These are phyloP conservation scores for Penicillium sp. DNA, from an alignment of 2,329 filamentous ascomycete genomes.

Conservation along the genomic window DNA sequence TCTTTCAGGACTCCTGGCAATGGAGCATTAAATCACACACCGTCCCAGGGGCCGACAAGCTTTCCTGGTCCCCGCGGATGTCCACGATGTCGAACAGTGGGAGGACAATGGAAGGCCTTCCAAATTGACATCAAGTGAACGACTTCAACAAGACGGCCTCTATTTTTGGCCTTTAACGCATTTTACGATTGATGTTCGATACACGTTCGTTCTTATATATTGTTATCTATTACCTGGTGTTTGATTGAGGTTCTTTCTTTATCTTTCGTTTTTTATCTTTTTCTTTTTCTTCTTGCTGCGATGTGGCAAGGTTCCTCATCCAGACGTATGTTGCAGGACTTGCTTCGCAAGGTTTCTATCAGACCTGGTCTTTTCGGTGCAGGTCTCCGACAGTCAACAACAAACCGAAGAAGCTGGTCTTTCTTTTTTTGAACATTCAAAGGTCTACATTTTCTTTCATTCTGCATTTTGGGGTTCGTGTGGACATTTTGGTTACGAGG, in stretches of 20 bases:
- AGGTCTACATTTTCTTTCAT: slow-evolving; percentile 10
- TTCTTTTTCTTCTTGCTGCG: neutral
- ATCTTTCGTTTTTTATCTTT: neutral
- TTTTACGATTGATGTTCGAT: slow-evolving; percentile 33
- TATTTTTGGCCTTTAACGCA: slow-evolving; percentile 26
- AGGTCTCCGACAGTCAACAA: slow-evolving; percentile 23
- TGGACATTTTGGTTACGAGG: slow-evolving; percentile 13
- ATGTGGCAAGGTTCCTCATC: slow-evolving; percentile 10
- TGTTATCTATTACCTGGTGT: slow-evolving; percentile 5
- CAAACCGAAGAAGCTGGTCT: slow-evolving; percentile 29
- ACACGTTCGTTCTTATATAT: slow-evolving; percentile 18
- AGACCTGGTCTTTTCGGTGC: slow-evolving; percentile 13
- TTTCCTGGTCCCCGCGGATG: slow-evolving; percentile 44
- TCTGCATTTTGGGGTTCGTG: slow-evolving; percentile 7
- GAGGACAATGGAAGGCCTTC: slow-evolving; percentile 50
- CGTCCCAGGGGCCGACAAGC: slow-evolving; percentile 34
- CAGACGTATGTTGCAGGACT: slow-evolving; percentile 16
- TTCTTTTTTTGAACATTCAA: slow-evolving; percentile 16
- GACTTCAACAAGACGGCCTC: slow-evolving; percentile 5
- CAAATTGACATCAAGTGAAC: slow-evolving; percentile 48
- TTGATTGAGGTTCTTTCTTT: neutral
- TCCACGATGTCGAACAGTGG: slow-evolving; percentile 47
- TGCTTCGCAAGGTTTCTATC: slow-evolving; percentile 14
- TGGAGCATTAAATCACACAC: slow-evolving; percentile 19
- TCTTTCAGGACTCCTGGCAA: slow-evolving; percentile 38